Base-by-base conservation (phyloP, 2,329 filamentous ascomycete species). In the Seiridium cupressi region DNA sequence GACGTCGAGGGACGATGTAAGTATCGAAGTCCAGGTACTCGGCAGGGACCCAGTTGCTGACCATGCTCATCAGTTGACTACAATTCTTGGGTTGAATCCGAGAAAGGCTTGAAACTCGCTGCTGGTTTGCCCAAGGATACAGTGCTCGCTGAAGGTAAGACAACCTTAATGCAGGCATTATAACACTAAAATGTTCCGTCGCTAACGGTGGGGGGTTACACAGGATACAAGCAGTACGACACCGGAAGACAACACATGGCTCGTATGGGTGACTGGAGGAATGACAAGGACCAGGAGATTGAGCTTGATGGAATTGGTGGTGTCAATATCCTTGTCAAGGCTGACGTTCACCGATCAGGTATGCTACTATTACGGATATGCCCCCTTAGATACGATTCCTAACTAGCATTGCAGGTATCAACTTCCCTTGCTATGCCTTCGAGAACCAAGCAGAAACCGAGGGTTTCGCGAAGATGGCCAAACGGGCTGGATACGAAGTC, bases 391-490 rank as follows among this genome's bases (percentile, higher is more conserved):
- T 34, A 18, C 31, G 38, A 53, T n/a, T 31, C 49, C 38, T 10
- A 53, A 42, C 3, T 26, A 53, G 10, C 32, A 26, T 51, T 58
- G 38, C 65, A 94, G 93, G 94, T 63, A 95, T 99, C 80, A 99
- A 99, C 77, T 99, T 99, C 76, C 95, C 95, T 7, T 89, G 88
- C 73, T 99, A 99, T 71, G 85, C 95, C 3, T 99, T 99, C 73
- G 95, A 99, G 75, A 98, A 99, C 76, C 95, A 99, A 79, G 95
- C 95, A 64, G 95, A 99, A 77, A 99, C 95, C 4, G 95, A 99
- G 78, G 95, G 95, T 5, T 99, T 99, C 72, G 95, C 95, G 44
- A 97, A 96, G 76, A 99, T 99, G 95, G 95, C 95, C 61, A 97
- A 96, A 80, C 85, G 93, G 64, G 95, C 95, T 18, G 95, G 95